Conservation (phyloP, 306 rosid genomes). For the Rosa multiflora region DNA sequence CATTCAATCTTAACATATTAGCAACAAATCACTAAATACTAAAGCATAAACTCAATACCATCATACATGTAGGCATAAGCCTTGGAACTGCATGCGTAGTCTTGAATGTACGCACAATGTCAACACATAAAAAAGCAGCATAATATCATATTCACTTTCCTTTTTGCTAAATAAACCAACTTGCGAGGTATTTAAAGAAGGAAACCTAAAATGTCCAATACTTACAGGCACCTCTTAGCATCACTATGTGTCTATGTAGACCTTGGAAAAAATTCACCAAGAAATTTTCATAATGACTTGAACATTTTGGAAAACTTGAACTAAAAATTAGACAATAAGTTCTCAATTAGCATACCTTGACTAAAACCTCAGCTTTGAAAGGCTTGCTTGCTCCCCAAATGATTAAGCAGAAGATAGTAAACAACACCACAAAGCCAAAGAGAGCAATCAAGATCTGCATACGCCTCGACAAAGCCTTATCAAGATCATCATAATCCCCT, state of each 20-base stretch:
- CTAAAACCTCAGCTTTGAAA: slow-evolving; percentile 58
- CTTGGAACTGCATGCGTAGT: background rate
- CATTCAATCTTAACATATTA: background rate
- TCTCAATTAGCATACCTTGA: slow-evolving; percentile 47
- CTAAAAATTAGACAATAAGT: background rate
- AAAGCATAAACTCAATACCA: background rate
- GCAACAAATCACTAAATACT: background rate
- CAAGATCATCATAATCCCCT: slow-evolving; percentile 71
- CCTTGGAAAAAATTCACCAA: background rate
- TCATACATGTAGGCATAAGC: background rate
- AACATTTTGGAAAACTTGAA: background rate
- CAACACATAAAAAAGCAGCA: background rate
- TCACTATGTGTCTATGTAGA: background rate
- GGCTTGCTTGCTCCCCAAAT: slow-evolving; percentile 95
- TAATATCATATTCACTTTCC: background rate
- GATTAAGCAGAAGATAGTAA: slow-evolving; percentile 77
- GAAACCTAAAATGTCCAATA: background rate
- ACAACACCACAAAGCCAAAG: slow-evolving; percentile 56
- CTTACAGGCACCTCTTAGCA: background rate
- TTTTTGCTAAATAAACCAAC: background rate
- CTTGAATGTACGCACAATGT: background rate
- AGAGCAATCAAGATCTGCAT: slow-evolving; percentile 67
- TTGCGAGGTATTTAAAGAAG: background rate
- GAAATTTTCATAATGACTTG: background rate
- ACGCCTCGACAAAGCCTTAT: slow-evolving; percentile 55